Conservation (phyloP, 2,329 filamentous ascomycete species). For the Tricladium varicosporioides region DNA sequence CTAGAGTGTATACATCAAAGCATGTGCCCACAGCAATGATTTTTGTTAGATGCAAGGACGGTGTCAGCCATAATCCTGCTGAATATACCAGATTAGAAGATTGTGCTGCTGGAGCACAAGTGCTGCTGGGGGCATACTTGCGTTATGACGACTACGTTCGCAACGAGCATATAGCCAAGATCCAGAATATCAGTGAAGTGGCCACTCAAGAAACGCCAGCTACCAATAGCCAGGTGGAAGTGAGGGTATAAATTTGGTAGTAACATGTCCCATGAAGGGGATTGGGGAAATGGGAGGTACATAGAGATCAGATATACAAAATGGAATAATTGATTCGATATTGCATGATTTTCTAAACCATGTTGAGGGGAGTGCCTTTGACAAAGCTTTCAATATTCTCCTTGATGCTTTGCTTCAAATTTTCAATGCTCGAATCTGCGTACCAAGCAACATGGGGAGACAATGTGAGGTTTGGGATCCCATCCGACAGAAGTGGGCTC, state of each 20-base stretch:
- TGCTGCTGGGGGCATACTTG: conserved; percentile 40
- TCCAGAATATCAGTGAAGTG: background rate
- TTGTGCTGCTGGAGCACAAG: conserved; percentile 50
- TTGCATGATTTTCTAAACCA: conserved; percentile 1
- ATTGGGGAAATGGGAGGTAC: background rate
- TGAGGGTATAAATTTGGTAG: background rate
- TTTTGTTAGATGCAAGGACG: conserved; percentile 30
- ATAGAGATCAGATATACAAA: no score
- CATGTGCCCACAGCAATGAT: conserved; percentile 34
- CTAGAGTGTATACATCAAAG: conserved; percentile 30
- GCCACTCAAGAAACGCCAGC: background rate
- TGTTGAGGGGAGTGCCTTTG: conserved; percentile 29
- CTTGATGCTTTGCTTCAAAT: conserved; percentile 42
- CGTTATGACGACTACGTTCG: conserved; percentile 31
- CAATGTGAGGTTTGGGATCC: conserved; percentile 46
- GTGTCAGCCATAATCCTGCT: conserved; percentile 25
- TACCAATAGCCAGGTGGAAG: background rate
- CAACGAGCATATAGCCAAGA: conserved; percentile 1
- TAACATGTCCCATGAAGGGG: background rate
- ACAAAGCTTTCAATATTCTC: conserved; percentile 44
- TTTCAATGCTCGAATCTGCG: conserved; percentile 43
- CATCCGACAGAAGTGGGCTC: background rate
- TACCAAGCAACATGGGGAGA: conserved; percentile 53
- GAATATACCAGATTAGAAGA: conserved; percentile 26
- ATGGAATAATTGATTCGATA: no score